Evolutionary conservation across 192 early-diverging fungal species (phyloP), one percentile per base, ranked within the genome.

Genomic region (Backusella sp.): DNA sequence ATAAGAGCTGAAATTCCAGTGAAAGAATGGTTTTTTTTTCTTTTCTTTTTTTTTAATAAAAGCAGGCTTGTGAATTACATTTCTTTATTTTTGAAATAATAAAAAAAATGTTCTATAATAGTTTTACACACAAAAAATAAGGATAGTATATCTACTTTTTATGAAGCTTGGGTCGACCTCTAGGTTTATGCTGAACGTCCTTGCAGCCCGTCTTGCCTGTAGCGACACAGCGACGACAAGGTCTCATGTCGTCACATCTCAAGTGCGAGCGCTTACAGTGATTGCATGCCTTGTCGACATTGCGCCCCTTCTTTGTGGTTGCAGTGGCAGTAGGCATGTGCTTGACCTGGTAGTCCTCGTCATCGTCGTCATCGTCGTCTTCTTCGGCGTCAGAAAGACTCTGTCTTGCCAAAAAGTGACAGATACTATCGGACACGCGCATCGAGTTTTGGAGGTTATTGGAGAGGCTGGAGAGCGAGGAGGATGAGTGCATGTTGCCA

Each of bases 141-240:
- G 52, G n/a, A 2, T 15, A 44, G 19, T 49, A 19, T 59, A 11
- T 59, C 56, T 76, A 73, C 32, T 82, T 82, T 46, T 78, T 82
- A 23, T 73, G 75, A 32, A 82, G 70, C 52, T 74, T 83, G 49
- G 82, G 82, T 11, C 82, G 46, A 14, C 82, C 82, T 49, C 82
- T 75, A n/a, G 82, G 82, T 49, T 83, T 83, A 65, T 83, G 82
- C 37, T 83, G 69, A 12, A 83, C 82, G 74, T 83, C 82, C 42
- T 79, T 72, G 59, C 82, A 83, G 17, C 78, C 82, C 4, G 70
- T 76, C 36, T 83, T 83, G 5, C 82, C 82, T 0, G 82, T 79
- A 12, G 78, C 70, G 8, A 80, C 73, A 67, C 82, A 83, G 7
- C 82, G 71, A 15, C 72, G 72, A 59, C 82, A 83, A 9, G 82